Base-by-base conservation (phyloP, 1,139 yeast genomes). In the Magnusiomyces starmeri region DNA sequence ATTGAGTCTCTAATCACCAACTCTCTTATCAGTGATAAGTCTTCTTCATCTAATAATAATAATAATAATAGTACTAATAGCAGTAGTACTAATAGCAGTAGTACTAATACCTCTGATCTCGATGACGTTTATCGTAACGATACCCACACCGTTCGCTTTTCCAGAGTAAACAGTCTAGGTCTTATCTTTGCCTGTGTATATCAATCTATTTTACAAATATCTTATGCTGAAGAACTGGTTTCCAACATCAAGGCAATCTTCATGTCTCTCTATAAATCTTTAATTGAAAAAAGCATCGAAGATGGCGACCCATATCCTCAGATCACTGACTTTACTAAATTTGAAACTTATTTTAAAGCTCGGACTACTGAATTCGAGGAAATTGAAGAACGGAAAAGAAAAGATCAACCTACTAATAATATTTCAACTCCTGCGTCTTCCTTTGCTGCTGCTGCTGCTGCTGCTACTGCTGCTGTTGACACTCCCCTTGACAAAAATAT, bases 1-100 rank as follows among this genome's bases (percentile, higher is more conserved):
- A 82, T 45, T 29, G 42, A 80, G 59, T 61, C 74, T 4, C 74
- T 81, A 51, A 72, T 82, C 50, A 71, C 74, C 22, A 73, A 76
- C 47, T 73, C 75, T 27, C 72, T 82, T 59, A 45, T 45, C n/a
- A 35, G 26, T 24, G 48, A 45, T 16, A 45, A 39, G 20, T 34
- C 20, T 22, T 49, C 43, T 18, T 47, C 43, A 37, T 52, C 35
- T 43, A 37, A n/a, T n/a, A n/a, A n/a, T n/a, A n/a, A n/a, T n/a
- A n/a, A n/a, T n/a, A n/a, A n/a, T n/a, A n/a, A n/a, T n/a, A n/a
- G n/a, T n/a, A n/a, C n/a, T n/a, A n/a, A n/a, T n/a, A n/a, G n/a
- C n/a, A n/a, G n/a, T n/a, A n/a, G n/a, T n/a, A 50, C 50, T 12
- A 54, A 57, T 32, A 44, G 50, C 25, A 25, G 55, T 8, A n/a